These are phyloP conservation scores for Rhodotorula sp. DNA, from an alignment of 1,284 basidiomycete species.

Conservation along the genomic window DNA sequence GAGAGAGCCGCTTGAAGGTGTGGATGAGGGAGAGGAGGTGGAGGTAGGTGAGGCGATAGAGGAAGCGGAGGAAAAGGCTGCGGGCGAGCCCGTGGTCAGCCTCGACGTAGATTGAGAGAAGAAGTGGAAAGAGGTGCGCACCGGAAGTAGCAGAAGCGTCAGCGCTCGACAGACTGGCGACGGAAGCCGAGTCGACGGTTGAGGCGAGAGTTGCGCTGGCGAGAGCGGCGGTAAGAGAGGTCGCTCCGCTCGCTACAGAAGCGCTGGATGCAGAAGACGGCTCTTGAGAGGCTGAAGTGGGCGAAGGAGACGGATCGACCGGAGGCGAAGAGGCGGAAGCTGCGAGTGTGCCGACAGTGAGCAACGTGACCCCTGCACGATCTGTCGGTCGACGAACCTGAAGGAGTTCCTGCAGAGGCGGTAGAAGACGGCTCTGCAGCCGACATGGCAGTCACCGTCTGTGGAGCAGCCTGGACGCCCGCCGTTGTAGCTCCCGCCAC, in stretches of 20 bases:
- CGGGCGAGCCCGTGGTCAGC: too few species aligned
- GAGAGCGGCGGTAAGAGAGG: neutral
- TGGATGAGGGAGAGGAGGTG: neutral
- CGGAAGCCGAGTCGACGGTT: slow-evolving; percentile 2
- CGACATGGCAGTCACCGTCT: neutral
- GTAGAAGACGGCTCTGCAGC: neutral
- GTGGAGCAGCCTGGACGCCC: neutral
- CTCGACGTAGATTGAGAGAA: neutral
- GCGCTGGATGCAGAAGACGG: too few species aligned
- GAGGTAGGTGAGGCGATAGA: neutral
- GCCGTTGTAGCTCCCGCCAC: neutral
- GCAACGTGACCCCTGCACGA: neutral
- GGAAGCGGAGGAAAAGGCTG: neutral
- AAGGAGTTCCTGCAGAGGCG: neutral
- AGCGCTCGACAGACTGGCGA: neutral
- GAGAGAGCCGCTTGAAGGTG: too few species aligned
- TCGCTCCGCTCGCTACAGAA: neutral
- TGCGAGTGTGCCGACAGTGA: neutral
- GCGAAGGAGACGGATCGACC: neutral
- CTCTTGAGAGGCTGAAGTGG: too few species aligned
- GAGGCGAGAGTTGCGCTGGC: slow-evolving; percentile 7
- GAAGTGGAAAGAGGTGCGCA: neutral
- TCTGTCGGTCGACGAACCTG: neutral
- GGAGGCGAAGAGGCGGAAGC: neutral
- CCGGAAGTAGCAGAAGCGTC: slow-evolving; percentile 4